These are phyloP conservation scores for Arthroderma sp. DNA, from an alignment of 2,329 filamentous ascomycete species.

Conservation along the genomic window DNA sequence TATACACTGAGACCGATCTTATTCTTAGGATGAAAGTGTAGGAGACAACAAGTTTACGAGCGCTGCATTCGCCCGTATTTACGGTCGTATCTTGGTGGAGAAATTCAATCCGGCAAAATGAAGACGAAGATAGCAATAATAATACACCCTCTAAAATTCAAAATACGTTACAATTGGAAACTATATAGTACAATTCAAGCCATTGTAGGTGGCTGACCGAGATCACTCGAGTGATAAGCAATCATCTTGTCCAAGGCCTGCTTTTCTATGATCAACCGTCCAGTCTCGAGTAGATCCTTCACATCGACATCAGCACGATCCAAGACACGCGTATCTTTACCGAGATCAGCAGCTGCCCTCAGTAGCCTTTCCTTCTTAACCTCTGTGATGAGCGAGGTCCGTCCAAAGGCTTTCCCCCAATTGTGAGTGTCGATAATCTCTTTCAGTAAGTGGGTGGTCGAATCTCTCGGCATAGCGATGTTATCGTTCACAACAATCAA, in stretches of 20 bases:
- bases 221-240: constrained; percentile 43
- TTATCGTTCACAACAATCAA: constrained; percentile 74
- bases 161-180: neutral
- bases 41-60: neutral
- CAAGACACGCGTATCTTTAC: constrained; percentile 55
- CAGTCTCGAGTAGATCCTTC: constrained; percentile 79
- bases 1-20: neutral
- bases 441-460: constrained; percentile 44
- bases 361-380: constrained; percentile 50
- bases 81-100: neutral
- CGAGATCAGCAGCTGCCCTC: constrained; percentile 50
- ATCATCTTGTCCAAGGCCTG: constrained; percentile 64
- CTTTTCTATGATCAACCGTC: constrained; percentile 76
- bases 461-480: constrained; percentile 46
- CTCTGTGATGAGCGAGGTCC: constrained; percentile 62
- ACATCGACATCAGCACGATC: constrained; percentile 75
- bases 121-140: neutral
- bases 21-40: neutral
- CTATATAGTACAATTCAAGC: constrained; percentile 13
- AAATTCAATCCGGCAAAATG: neutral
- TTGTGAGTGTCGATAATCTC: constrained; percentile 58
- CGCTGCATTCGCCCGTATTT: neutral
- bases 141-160: neutral
- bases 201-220: constrained; percentile 24
- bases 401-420: constrained; percentile 53